Evolutionary conservation across 768 basidiomycete species (phyloP), one percentile per base, ranked within the genome.

Genomic region (Lactifluus hygrophoroides): DNA sequence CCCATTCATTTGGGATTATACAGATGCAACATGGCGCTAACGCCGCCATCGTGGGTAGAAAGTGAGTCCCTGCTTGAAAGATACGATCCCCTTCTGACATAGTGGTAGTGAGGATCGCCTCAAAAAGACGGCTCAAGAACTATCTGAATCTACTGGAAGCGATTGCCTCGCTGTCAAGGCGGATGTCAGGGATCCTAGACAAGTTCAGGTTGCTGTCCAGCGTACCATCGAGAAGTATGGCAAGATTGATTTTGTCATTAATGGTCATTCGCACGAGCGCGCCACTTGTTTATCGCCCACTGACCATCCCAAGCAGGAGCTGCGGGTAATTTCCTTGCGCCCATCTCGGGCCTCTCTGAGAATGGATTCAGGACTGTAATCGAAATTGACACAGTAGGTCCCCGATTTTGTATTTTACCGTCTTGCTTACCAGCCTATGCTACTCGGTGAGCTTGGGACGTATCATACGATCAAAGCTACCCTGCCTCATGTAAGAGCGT

Each of bases 391-490:
- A 86, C 90, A 10, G 90, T 90, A 67, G 10, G 81, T 70, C 43
- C 47, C 5, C 32, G 11, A 43, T 57, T 27, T 46, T 50, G 17
- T 23, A 7, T 37, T 8, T 6, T 23, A 11, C 17, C 17, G 35
- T 19, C 19, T 34, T 25, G 23, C 32, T 19, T 35, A 7, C 50
- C 47, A 34, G 58, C 56, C 3, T 37, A 58, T 54, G 34, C n/a
- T 19, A 27, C 46, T 51, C 32, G 54, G 37, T 32, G 67, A 92
- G 88, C 76, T 96, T 28, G 95, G 95, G 11, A 94, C 92, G 5
- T 97, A 83, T 74, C 87, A 96, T 72, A 97, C 94, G 4, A 80
- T 96, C 72, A 97, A 97, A 69, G 94, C 93, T 0, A 96, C 94
- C 2, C 72, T 96, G 19, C 75, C 78, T 2, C 77, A 91, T 65